Evolutionary conservation across 2,329 filamentous ascomycete species (phyloP), one percentile per base, ranked within the genome.

Genomic region (Fusarium drepaniforme): DNA sequence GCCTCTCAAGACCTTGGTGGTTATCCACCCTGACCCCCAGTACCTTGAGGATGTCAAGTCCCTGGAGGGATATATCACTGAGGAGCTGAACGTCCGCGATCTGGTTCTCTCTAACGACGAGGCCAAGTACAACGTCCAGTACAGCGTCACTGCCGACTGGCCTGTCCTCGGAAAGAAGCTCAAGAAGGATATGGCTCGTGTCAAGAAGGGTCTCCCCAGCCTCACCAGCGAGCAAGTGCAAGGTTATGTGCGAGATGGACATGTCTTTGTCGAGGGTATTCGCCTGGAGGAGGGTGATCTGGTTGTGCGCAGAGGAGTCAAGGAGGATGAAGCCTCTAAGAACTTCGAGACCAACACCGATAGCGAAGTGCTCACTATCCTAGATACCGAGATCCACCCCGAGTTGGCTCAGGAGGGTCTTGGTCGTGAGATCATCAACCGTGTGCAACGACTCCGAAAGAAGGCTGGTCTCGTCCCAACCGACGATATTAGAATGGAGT

Each of bases 401-500:
- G 95, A 98, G 81, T 88, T 99, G 40, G 93, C 93, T 57, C 91
- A 96, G 75, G 96, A 98, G 83, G 97, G 96, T 65, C 85, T 99
- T 64, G 96, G 94, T 2, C 90, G 97, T 79, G 97, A 98, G 84
- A 93, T 99, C 75, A 93, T 99, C 86, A 94, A 97, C 83, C 92
- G 96, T 46, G 93, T 99, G 25, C 97, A 99, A 85, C 91, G 94
- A 76, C 88, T 98, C 73, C 92, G 97, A 75, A 99, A 99, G 90
- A 97, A 97, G 87, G 96, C 96, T 9, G 95, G 95, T 1, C 88
- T 99, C 63, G 91, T 96, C 74, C 92, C 95, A 1, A 98, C 96
- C 0, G 97, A 99, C 80, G 97, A 98, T 80, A 92, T 99, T 73
- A 94, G 93, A 85, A 98, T 99, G 94, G 94, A 97, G 83, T 98